These are phyloP conservation scores for Apiospora pterosperma DNA, from an alignment of 2,329 filamentous ascomycete species.

Conservation along the genomic window DNA sequence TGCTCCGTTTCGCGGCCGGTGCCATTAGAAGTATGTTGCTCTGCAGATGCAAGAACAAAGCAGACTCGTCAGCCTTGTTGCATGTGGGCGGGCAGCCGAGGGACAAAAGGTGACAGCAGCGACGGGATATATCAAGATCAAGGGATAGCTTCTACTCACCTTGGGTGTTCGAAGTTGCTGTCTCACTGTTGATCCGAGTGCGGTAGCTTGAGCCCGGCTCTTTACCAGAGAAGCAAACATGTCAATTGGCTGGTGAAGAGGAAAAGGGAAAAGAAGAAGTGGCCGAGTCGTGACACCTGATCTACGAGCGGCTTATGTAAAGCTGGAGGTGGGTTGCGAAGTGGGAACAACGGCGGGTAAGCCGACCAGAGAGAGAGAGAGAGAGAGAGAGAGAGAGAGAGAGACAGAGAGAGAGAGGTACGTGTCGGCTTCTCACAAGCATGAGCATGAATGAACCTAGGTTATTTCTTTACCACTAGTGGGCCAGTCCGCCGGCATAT, in stretches of 20 bases:
- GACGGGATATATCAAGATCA: background rate
- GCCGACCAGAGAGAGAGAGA: no score
- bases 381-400: no score
- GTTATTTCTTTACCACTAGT: background rate
- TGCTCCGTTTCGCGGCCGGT: slow-evolving; percentile 48
- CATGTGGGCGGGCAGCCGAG: background rate
- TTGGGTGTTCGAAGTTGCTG: slow-evolving; percentile 16
- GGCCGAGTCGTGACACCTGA: slow-evolving; percentile 9
- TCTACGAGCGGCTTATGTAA: slow-evolving; percentile 10
- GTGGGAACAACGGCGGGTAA: slow-evolving; percentile 5
- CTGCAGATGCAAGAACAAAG: slow-evolving; percentile 15
- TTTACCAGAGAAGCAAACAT: slow-evolving; percentile 31
- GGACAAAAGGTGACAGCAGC: background rate
- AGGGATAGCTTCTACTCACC: slow-evolving; percentile 14
- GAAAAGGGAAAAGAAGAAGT: slow-evolving; percentile 10
- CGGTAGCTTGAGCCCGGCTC: slow-evolving; percentile 30
- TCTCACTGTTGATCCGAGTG: slow-evolving; percentile 25
- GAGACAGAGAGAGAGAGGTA: no score
- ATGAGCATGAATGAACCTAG: background rate
- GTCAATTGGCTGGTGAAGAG: slow-evolving; percentile 16
- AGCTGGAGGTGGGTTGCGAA: slow-evolving; percentile 3
- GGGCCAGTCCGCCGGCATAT: background rate
- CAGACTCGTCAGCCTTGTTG: background rate
- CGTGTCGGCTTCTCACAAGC: background rate
- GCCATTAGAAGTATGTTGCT: slow-evolving; percentile 41